These are phyloP conservation scores for Nasturtium officinale DNA, from an alignment of 345 rosid species.

Conservation along the genomic window DNA sequence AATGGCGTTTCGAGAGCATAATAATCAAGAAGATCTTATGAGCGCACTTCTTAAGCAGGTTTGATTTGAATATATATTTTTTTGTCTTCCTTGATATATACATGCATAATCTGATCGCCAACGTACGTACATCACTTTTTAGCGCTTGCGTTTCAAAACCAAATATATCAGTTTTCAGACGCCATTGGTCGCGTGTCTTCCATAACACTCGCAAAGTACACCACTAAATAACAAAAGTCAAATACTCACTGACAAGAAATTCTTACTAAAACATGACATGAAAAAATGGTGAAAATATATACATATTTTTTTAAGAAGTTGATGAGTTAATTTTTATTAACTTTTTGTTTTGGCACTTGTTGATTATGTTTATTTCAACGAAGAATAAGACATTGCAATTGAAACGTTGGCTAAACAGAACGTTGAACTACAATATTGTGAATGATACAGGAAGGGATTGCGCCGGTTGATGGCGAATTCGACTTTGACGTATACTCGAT, in stretches of 20 bases:
- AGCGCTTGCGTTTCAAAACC: conserved; percentile 32
- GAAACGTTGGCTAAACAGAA: conserved; percentile 16
- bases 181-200: conserved; percentile 6
- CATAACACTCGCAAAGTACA: conserved; percentile 24
- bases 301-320: neutral
- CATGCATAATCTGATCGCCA: conserved; percentile 30
- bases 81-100: neutral
- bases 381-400: neutral
- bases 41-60: conserved; percentile 88
- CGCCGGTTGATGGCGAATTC: conserved; percentile 64
- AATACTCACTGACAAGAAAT: neutral
- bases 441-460: conserved; percentile 72
- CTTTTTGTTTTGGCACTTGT: neutral
- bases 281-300: neutral
- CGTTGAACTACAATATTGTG: conserved; percentile 20
- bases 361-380: neutral
- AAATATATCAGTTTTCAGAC: conserved; percentile 27
- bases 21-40: conserved; percentile 90
- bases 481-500: conserved; percentile 79
- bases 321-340: neutral
- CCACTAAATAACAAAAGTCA: neutral
- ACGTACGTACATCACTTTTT: conserved; percentile 8
- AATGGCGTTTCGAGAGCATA: conserved; percentile 55
- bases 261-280: neutral
- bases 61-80: conserved; percentile 31